Evolutionary conservation across 225 moss, liverwort and hornwort genomes (phyloP).

Genomic region (Anthoceros angustus): DNA sequence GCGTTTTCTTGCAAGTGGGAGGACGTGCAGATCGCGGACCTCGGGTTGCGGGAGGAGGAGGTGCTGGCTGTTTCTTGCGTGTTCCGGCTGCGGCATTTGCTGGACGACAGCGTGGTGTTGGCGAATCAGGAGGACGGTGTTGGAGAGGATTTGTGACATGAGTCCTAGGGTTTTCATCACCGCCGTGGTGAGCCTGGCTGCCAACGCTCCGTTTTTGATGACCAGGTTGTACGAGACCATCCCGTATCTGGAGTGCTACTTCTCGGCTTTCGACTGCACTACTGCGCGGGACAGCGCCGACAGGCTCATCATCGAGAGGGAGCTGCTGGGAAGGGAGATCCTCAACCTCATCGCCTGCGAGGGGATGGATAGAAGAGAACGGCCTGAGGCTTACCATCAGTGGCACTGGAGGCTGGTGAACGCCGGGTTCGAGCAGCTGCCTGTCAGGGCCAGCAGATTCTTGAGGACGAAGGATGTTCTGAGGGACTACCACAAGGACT

Average conservation of each 20-base stretch:
- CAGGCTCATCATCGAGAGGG: neutral
- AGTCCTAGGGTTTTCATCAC: neutral
- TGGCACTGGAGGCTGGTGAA: conserved; percentile 4
- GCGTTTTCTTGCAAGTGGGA: conserved; percentile 1
- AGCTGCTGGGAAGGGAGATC: neutral
- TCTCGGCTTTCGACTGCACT: neutral
- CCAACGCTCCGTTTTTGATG: neutral
- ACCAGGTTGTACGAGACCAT: neutral
- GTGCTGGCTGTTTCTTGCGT: neutral
- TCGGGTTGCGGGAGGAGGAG: neutral
- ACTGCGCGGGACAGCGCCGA: neutral
- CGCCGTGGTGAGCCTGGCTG: neutral
- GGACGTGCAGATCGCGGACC: conserved; percentile 2
- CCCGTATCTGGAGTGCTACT: neutral
- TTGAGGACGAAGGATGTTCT: neutral
- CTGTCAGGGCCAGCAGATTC: neutral
- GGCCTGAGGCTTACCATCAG: neutral
- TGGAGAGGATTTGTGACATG: neutral
- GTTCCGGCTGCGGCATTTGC: neutral
- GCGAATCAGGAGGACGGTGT: neutral
- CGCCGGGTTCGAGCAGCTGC: neutral
- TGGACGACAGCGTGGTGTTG: conserved; percentile 4
- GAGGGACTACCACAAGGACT: neutral
- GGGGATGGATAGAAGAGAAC: neutral
- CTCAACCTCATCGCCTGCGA: conserved; percentile 1